Evolutionary conservation across 2,329 filamentous ascomycete genomes (phyloP).

Genomic region (Hymenoscyphus albidus): DNA sequence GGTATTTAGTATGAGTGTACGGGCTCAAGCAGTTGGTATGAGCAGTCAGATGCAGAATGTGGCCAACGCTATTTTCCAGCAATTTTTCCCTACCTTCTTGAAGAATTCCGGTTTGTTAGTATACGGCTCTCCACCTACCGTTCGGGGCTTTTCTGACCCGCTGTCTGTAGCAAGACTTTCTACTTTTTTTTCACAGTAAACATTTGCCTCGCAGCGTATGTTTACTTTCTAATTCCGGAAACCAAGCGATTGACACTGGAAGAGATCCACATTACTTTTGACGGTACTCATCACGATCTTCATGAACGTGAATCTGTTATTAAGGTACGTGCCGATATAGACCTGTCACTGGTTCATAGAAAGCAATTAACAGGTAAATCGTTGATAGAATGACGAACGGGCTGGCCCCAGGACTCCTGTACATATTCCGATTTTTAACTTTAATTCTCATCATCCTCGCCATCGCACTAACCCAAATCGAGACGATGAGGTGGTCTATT

Average conservation of each 20-base stretch:
- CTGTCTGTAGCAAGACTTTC: slow-evolving; percentile 23
- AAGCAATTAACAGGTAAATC: neutral
- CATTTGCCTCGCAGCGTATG: slow-evolving; percentile 45
- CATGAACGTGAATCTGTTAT: neutral
- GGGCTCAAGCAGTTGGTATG: slow-evolving; percentile 67
- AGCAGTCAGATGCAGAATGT: slow-evolving; percentile 56
- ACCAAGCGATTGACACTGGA: slow-evolving; percentile 53
- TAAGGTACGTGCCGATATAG: neutral
- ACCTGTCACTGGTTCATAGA: neutral
- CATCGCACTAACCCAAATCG: neutral
- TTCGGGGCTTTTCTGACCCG: neutral
- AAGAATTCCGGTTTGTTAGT: slow-evolving; percentile 45
- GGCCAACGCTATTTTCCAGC: slow-evolving; percentile 41
- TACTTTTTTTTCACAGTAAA: slow-evolving; percentile 54
- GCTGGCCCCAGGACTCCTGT: neutral
- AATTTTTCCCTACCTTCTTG: slow-evolving; percentile 67
- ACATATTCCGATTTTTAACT: neutral
- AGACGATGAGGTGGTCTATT: no score
- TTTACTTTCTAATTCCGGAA: slow-evolving; percentile 51
- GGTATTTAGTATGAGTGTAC: slow-evolving; percentile 66
- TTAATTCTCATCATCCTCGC: neutral
- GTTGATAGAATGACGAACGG: neutral
- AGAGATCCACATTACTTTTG: slow-evolving; percentile 54
- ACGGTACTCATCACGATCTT: slow-evolving; percentile 17
- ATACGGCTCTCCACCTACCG: neutral